phyloP scores from a whole-genome alignment of 108 stramenopile genomes.

The Pseudonitzschia pungens region DNA sequence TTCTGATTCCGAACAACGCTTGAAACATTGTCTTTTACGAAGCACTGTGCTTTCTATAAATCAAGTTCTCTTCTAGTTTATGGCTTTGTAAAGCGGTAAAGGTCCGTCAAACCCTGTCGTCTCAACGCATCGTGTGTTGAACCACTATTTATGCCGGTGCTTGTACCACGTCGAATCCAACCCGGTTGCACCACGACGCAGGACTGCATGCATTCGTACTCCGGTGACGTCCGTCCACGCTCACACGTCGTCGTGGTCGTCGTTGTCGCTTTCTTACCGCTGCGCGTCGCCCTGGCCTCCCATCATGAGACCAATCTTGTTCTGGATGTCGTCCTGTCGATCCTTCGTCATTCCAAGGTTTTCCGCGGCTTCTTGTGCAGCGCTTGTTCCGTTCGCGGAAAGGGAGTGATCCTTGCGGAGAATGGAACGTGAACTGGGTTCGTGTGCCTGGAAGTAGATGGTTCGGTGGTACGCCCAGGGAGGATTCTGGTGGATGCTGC shows the following conservation, averaged over 20 bases:
- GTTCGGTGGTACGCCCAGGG: constrained; percentile 21
- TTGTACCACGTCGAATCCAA: no score
- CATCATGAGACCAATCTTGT: constrained; percentile 65
- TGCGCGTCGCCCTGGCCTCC: constrained; percentile 21
- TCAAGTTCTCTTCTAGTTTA: no score
- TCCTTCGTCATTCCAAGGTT: constrained; percentile 72
- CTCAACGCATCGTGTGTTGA: no score
- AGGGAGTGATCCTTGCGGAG: neutral
- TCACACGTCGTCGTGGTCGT: neutral
- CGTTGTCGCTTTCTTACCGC: neutral
- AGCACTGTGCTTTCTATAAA: no score
- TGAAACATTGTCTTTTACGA: no score
- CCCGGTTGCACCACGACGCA: no score
- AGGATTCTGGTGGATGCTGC: constrained; percentile 31
- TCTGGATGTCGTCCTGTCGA: constrained; percentile 71
- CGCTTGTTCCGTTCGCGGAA: neutral
- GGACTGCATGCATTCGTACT: no score
- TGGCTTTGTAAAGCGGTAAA: no score
- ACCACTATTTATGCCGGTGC: no score
- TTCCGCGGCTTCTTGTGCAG: constrained; percentile 34
- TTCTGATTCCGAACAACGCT: no score
- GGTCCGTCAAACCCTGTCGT: no score
- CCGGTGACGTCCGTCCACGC: no score
- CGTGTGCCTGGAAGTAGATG: constrained; percentile 17
- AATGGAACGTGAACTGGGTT: neutral